phyloP scores from a whole-genome alignment of 1,284 basidiomycete genomes.

The Ustilago nuda region DNA sequence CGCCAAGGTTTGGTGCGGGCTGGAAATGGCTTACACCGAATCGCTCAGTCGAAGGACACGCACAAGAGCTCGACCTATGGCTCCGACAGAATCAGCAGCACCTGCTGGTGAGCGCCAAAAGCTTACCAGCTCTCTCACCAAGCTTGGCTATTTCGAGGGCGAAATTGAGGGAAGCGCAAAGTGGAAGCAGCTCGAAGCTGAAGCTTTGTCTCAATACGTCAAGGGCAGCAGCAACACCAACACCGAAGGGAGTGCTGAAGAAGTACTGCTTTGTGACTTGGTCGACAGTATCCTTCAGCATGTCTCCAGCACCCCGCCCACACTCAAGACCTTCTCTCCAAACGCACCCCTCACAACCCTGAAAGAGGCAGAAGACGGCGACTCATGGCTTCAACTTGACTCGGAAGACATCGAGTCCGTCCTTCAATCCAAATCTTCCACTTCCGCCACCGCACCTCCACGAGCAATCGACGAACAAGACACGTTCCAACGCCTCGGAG shows the following conservation, averaged over 20 bases:
- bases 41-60: slow-evolving; percentile 28
- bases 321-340: neutral
- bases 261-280: slow-evolving; percentile 11
- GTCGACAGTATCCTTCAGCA: slow-evolving; percentile 17
- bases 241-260: neutral
- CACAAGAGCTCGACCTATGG: slow-evolving; percentile 10
- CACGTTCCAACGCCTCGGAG: slow-evolving; percentile 45
- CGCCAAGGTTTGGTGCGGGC: slow-evolving; percentile 60
- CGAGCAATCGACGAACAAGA: slow-evolving; percentile 33
- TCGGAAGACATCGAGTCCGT: slow-evolving; percentile 51
- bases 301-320: neutral
- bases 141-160: slow-evolving; percentile 60
- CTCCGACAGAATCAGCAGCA: neutral
- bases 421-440: slow-evolving; percentile 14
- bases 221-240: neutral
- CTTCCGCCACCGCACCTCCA: slow-evolving; percentile 3
- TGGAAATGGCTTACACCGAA: slow-evolving; percentile 60
- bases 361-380: slow-evolving; percentile 45
- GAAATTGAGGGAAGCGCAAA: slow-evolving; percentile 51
- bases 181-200: slow-evolving; percentile 57
- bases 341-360: neutral
- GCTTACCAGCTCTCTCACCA: slow-evolving; percentile 43
- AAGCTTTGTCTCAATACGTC: slow-evolving; percentile 32
- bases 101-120: slow-evolving; percentile 20
- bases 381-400: slow-evolving; percentile 54